Evolutionary conservation across 805 yeast genomes (phyloP), one percentile per base, ranked within the genome.

Genomic region (Candida succiphila): DNA sequence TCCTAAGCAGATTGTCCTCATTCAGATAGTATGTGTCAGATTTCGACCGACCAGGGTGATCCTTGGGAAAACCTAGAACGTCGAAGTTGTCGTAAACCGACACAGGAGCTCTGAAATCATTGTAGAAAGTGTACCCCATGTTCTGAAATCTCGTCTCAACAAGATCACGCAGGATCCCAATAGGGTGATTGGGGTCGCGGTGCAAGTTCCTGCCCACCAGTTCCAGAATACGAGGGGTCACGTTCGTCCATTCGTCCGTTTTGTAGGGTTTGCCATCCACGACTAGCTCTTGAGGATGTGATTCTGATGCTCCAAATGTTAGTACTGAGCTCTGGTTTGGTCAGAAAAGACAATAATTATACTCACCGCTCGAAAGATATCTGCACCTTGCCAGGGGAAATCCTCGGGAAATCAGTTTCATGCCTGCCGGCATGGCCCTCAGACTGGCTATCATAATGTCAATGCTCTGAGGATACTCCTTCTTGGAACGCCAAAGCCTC

Each of bases 1-100:
- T 92, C 49, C 98, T 66, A 38, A 92, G 60, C 20, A 92, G 62
- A 22, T 78, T 62, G 16, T 70, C 69, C 34, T 75, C 67, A 58
- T 92, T 88, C 34, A 92, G 52, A 49, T 92, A 92, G 56, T 92
- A 92, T 0, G 98, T 89, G 53, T 92, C 98, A 3, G 94, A 81
- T 48, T 73, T 82, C 15, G 92, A 75, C 49, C 98, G 68, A 3
- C 98, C 96, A 0, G 95, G 95, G 53, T 92, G 98, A 49, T 88
- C 94, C 24, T 55, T 48, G 2, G 96, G 95, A 55, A 92, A 89
- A 1, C 94, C 96, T 25, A 92, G 66, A 2, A 81, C 83, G 53
- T 92, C 98, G 51, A 92, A 92, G 53, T 92, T 92, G 49, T 89
- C 84, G 48, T 63, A 72, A 2, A 75, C 80, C 3, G 88, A 67